These are phyloP conservation scores for Pythium vanterpoolii DNA, from an alignment of 352 stramenopile genomes.

Conservation along the genomic window DNA sequence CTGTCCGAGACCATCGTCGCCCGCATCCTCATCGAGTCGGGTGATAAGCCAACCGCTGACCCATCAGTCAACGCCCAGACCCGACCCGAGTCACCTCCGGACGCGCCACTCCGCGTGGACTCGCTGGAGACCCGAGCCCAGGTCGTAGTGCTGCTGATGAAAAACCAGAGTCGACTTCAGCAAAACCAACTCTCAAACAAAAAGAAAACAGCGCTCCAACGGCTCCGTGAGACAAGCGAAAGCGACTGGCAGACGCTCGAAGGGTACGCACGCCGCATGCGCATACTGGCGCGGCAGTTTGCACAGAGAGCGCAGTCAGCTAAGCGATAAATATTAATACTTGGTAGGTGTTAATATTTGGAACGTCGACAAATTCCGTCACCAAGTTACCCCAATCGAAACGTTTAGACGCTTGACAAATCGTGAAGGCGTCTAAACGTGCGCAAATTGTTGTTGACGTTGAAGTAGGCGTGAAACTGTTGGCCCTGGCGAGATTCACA, in stretches of 20 bases:
- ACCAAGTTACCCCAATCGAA: no score
- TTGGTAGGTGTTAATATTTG: no score
- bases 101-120: constrained; percentile 13
- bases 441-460: no score
- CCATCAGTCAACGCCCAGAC: no score
- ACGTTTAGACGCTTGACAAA: no score
- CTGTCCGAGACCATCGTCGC: constrained; percentile 33
- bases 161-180: constrained; percentile 31
- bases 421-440: no score
- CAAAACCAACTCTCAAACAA: constrained; percentile 25
- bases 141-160: constrained; percentile 43
- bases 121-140: constrained; percentile 20
- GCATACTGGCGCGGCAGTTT: constrained; percentile 4
- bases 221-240: constrained; percentile 2
- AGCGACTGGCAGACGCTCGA: constrained; percentile 4
- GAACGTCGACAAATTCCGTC: no score
- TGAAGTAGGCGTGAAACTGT: no score
- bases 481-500: no score
- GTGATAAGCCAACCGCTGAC: no score
- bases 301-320: background rate
- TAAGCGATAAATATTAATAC: no score
- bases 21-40: constrained; percentile 6
- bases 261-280: constrained; percentile 13
- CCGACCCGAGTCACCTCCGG: no score
- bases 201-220: constrained; percentile 21